phyloP scores from a whole-genome alignment of 352 stramenopile genomes.

The Pythium chondricola region DNA sequence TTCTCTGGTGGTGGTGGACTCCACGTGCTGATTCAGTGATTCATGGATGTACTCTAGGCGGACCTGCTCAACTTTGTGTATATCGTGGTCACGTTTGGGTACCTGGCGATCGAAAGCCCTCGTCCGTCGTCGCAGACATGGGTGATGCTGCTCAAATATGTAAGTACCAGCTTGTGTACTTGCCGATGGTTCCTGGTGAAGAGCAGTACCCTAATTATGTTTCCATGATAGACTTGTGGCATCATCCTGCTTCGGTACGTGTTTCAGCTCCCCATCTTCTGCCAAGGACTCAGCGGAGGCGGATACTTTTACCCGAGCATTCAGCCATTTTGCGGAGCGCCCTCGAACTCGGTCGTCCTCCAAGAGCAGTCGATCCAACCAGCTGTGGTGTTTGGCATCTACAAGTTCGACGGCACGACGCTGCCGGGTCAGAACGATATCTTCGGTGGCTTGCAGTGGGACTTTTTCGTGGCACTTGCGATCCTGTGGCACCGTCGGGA shows the following conservation, averaged over 20 bases:
- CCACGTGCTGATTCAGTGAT: too few relatives aligned
- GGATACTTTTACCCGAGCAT: slow-evolving; percentile 74
- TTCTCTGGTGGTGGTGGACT: too few relatives aligned
- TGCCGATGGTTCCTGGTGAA: too few relatives aligned
- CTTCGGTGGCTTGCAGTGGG: slow-evolving; percentile 72
- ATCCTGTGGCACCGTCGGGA: slow-evolving; percentile 79
- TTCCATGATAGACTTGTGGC: slow-evolving; percentile 32
- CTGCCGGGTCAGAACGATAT: slow-evolving; percentile 32
- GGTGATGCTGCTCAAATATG: slow-evolving; percentile 77
- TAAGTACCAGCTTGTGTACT: too few relatives aligned
- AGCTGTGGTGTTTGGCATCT: slow-evolving; percentile 75
- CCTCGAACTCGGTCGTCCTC: slow-evolving; percentile 22
- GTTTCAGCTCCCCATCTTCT: slow-evolving; percentile 85
- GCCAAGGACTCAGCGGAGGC: slow-evolving; percentile 41
- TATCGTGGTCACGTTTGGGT: slow-evolving; percentile 58
- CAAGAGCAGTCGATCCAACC: slow-evolving; percentile 64
- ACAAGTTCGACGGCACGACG: slow-evolving; percentile 78
- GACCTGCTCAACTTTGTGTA: slow-evolving; percentile 80
- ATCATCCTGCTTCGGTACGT: slow-evolving; percentile 55
- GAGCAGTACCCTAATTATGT: too few relatives aligned
- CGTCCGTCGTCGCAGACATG: slow-evolving; percentile 52
- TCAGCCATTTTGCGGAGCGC: slow-evolving; percentile 62
- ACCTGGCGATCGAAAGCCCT: slow-evolving; percentile 71
- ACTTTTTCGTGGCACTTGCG: slow-evolving; percentile 76
- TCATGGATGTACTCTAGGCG: too few relatives aligned